phyloP scores from a whole-genome alignment of 345 rosid genomes.

The Gossypioides kirkii region DNA sequence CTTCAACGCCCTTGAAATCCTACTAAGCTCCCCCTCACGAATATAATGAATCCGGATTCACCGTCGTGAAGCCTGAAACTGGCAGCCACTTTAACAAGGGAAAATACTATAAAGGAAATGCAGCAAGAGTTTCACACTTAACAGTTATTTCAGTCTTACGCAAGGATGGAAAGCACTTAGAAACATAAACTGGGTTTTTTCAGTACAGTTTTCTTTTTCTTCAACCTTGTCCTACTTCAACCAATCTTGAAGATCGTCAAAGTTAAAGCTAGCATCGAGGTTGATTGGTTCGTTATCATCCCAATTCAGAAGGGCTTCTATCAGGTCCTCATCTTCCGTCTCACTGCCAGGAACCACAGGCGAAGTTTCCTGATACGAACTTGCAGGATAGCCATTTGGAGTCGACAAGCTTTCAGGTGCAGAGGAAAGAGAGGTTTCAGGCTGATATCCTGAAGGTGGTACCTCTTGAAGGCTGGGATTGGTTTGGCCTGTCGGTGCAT shows the following conservation, averaged over 20 bases:
- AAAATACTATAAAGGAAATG: neutral
- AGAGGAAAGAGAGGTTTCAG: neutral
- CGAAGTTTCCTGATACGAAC: slow-evolving; percentile 3
- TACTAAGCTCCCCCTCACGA: too few species aligned
- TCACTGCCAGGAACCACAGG: neutral
- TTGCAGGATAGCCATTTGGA: neutral
- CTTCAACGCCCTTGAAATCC: too few species aligned
- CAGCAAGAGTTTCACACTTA: neutral
- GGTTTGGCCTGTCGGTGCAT: slow-evolving; percentile 2
- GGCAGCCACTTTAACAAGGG: neutral
- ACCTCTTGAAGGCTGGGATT: neutral
- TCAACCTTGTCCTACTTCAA: neutral
- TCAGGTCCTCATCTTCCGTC: neutral
- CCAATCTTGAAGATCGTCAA: neutral
- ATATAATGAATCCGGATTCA: too few species aligned
- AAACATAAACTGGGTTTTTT: neutral
- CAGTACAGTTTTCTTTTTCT: neutral
- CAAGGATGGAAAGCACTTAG: slow-evolving; percentile 5
- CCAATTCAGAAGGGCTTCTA: slow-evolving; percentile 6
- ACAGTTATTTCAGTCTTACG: neutral
- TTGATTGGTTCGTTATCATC: neutral
- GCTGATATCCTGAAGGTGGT: neutral
- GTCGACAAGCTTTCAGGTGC: neutral
- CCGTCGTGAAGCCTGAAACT: too few species aligned
- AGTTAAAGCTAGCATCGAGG: neutral